These are phyloP conservation scores for Infundibulicybe gibba DNA, from an alignment of 768 basidiomycete species.

Conservation along the genomic window DNA sequence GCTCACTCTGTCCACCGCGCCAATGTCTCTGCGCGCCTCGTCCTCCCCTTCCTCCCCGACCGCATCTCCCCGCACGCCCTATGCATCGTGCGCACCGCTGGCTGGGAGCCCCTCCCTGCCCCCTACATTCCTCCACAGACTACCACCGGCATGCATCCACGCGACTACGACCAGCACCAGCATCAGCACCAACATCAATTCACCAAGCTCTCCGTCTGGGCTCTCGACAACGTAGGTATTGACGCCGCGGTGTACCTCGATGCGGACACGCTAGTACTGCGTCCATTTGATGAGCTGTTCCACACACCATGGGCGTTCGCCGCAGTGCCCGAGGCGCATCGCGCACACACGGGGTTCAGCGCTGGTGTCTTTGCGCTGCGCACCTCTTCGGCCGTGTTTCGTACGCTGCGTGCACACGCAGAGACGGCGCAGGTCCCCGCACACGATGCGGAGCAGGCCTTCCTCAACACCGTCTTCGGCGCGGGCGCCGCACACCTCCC, in stretches of 20 bases:
- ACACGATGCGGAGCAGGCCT: slow-evolving; percentile 35
- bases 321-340: slow-evolving; percentile 36
- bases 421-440: slow-evolving; percentile 24
- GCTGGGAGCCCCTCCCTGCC: slow-evolving; percentile 32
- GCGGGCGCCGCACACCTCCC: slow-evolving; percentile 30
- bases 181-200: no score
- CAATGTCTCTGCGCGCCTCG: slow-evolving; percentile 19
- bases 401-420: slow-evolving; percentile 22
- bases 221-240: slow-evolving; percentile 25
- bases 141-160: slow-evolving; percentile 29
- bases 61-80: slow-evolving; percentile 33
- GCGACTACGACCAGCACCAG: no score
- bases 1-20: slow-evolving; percentile 18
- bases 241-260: slow-evolving; percentile 33
- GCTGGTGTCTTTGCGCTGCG: slow-evolving; percentile 35
- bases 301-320: slow-evolving; percentile 34
- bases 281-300: slow-evolving; percentile 42
- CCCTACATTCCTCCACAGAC: slow-evolving; percentile 33
- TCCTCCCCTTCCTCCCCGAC: slow-evolving; percentile 21
- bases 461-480: slow-evolving; percentile 36
- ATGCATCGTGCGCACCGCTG: slow-evolving; percentile 32
- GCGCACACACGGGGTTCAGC: slow-evolving; percentile 28
- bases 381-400: slow-evolving; percentile 22
- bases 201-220: slow-evolving; percentile 41
- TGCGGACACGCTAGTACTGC: slow-evolving; percentile 38